Evolutionary conservation across 2,329 filamentous ascomycete genomes (phyloP).

Genomic region (Penicillium sp.): DNA sequence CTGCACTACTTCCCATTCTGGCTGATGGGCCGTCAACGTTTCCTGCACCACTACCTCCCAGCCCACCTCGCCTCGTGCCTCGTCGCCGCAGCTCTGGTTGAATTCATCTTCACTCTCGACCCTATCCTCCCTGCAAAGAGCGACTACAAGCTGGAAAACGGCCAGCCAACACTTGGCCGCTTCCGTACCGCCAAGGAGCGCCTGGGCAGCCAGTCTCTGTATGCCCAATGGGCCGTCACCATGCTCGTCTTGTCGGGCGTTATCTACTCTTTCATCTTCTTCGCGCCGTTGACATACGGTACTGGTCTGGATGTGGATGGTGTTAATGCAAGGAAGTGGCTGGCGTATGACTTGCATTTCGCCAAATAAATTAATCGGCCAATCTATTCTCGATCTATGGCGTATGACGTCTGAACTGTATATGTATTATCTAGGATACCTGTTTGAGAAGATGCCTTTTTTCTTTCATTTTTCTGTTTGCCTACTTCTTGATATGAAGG

Average conservation of each 20-base stretch:
- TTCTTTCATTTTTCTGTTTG: background rate
- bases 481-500: background rate
- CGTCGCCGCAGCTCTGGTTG: conserved; percentile 84
- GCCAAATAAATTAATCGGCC: conserved; percentile 68
- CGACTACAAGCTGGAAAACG: conserved; percentile 34
- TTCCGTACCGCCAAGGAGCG: conserved; percentile 78
- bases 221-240: conserved; percentile 74
- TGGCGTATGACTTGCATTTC: conserved; percentile 96
- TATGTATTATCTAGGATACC: background rate
- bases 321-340: conserved; percentile 84
- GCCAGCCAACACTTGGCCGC: conserved; percentile 40
- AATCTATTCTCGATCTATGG: background rate
- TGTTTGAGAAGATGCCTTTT: background rate
- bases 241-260: conserved; percentile 64
- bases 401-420: background rate
- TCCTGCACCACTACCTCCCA: conserved; percentile 95
- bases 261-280: conserved; percentile 82
- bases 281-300: conserved; percentile 91
- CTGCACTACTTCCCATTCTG: conserved; percentile 97
- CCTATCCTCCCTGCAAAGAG: conserved; percentile 56
- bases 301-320: conserved; percentile 76
- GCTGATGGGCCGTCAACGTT: conserved; percentile 96
- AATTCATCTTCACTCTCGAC: conserved; percentile 94
- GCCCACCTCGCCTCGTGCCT: conserved; percentile 87
- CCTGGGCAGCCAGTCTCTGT: conserved; percentile 71